Base-by-base conservation (phyloP, 306 rosid species). In the Hippophae tibetana region DNA sequence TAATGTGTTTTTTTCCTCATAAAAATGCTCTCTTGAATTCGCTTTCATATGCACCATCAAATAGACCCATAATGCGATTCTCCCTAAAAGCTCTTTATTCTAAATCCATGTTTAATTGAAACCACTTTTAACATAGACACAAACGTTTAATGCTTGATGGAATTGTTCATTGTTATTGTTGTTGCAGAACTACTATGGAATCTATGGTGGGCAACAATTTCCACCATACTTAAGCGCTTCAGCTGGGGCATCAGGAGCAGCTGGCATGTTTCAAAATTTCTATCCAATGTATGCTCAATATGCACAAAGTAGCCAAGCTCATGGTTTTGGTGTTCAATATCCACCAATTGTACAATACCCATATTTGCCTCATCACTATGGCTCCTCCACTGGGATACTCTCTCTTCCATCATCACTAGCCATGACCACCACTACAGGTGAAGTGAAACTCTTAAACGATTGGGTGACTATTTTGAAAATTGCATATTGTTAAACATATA, bases 201-300 rank as follows among this genome's bases (percentile, higher is more conserved):
- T 83, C n/a, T 90, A 87, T 78, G 95, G 97, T 42, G 84, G 86
- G 62, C 96, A 87, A 64, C 96, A 85, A 18, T 72, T 76, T 65
- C 71, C 92, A 55, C 95, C 95, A 27, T 84, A 87, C 67, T 78
- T 80, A 61, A 54, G 87, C 43, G 48, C 86, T 1, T 31, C 38
- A 31, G 31, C 70, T 52, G 89, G 87, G 65, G 78, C 70, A 52
- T 67, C 92, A 43, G 97, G 89, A 31, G 46, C 78, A 41, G 61
- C 81, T 7, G 88, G 86, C 43, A 65, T 86, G 78, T 67, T 72
- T 62, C 87, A 68, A 12, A 84, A 77, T 70, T 55, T 77, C 44
- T 87, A 87, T 76, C 98, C 98, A 13, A 76, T 49, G n/a, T 87
- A 83, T 68, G 72, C 81, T 49, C 98, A 82, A 74, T 80, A 80